A percentile compares a stretch with the other conserved stretches of the same genome.
These are phyloP conservation scores for Colletotrichum eremochloae DNA, from an alignment of 2,329 filamentous ascomycete species.

Conservation along the genomic window DNA sequence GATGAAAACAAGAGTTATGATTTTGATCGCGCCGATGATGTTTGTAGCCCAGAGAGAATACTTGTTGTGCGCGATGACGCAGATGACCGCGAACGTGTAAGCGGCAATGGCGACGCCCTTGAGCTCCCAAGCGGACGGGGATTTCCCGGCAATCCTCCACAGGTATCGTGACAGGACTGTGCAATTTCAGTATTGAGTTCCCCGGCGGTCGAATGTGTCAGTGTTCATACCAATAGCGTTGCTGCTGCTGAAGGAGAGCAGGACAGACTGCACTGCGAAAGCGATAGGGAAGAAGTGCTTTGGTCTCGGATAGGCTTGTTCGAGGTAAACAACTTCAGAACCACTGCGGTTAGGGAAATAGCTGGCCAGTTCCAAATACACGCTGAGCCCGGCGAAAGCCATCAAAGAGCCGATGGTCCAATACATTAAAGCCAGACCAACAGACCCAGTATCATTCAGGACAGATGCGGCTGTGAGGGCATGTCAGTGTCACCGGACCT, in stretches of 20 bases:
- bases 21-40: conserved; percentile 69
- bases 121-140: conserved; percentile 69
- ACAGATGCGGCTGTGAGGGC: conserved; percentile 65
- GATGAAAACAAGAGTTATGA: conserved; percentile 73
- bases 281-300: conserved; percentile 73
- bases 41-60: conserved; percentile 70
- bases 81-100: conserved; percentile 70
- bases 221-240: conserved; percentile 67
- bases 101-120: conserved; percentile 76
- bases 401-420: conserved; percentile 75
- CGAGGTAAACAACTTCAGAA: conserved; percentile 75
- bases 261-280: conserved; percentile 73
- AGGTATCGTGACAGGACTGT: conserved; percentile 73
- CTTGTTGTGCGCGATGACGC: conserved; percentile 67
- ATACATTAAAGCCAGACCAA: conserved; percentile 73
- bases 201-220: fast-evolving
- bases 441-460: conserved; percentile 69
- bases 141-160: conserved; percentile 66
- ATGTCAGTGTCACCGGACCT: conserved; percentile 20
- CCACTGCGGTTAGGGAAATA: conserved; percentile 77
- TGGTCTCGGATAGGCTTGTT: conserved; percentile 75
- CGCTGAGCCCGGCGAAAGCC: conserved; percentile 65
- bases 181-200: neutral
- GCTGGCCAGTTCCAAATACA: conserved; percentile 74
- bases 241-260: conserved; percentile 75